A percentile compares a stretch with the other conserved stretches of the same genome.
phyloP scores from a whole-genome alignment of 2,329 filamentous ascomycete species.

The Epichloe gansuensis region DNA sequence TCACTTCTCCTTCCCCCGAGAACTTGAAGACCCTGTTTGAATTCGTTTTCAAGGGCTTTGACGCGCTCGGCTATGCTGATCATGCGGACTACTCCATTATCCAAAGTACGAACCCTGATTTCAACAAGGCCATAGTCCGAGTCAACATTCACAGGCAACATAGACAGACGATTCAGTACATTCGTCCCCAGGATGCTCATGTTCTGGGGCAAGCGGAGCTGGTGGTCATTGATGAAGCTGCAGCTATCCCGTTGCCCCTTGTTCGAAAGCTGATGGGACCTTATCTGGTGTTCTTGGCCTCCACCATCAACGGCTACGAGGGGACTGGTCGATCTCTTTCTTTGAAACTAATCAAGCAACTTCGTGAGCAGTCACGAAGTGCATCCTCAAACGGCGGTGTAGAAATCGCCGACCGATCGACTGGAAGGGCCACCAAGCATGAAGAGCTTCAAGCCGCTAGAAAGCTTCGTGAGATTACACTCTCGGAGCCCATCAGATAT shows the following conservation, averaged over 20 bases:
- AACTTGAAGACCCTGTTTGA: conserved; percentile 98
- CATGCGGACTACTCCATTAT: conserved; percentile 97
- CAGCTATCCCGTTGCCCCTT: conserved; percentile 84
- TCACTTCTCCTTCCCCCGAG: conserved; percentile 93
- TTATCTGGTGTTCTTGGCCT: conserved; percentile 98
- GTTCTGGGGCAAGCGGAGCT: conserved; percentile 90
- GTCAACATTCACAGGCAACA: conserved; percentile 94
- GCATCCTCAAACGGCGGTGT: conserved; percentile 42
- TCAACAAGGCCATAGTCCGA: conserved; percentile 96
- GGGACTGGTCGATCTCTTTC: conserved; percentile 91
- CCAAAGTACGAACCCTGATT: conserved; percentile 94
- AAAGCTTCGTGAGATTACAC: conserved; percentile 78
- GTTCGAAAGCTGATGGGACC: conserved; percentile 92
- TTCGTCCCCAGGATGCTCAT: conserved; percentile 90
- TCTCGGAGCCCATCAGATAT: conserved; percentile 91
- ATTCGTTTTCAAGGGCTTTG: conserved; percentile 96
- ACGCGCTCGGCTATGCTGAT: conserved; percentile 84
- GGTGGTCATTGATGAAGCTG: conserved; percentile 92
- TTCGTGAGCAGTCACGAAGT: conserved; percentile 79
- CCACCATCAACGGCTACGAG: conserved; percentile 97
- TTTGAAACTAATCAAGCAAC: conserved; percentile 90
- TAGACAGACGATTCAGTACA: conserved; percentile 96
- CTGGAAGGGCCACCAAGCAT: conserved; percentile 57
- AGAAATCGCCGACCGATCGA: conserved; percentile 64
- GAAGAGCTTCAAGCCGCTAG: conserved; percentile 54